Percentiles rank a stretch among this genome's conserved stretches.
phyloP scores from a whole-genome alignment of 2,329 filamentous ascomycete species.

The Claviceps fusiformis region DNA sequence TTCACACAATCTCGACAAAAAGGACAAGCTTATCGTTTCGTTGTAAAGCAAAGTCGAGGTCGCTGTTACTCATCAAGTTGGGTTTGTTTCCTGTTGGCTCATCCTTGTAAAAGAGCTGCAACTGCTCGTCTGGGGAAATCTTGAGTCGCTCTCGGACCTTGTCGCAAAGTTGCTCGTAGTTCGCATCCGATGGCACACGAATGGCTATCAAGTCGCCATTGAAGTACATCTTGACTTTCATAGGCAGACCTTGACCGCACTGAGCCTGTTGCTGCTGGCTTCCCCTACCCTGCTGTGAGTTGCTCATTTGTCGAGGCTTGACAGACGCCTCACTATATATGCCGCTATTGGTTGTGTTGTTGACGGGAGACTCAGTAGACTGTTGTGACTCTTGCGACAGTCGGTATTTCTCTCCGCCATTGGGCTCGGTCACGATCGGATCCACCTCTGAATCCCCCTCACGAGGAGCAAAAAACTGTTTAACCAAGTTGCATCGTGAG shows the following conservation, averaged over 20 bases:
- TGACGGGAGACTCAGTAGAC: constrained; percentile 50
- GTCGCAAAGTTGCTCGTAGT: constrained; percentile 63
- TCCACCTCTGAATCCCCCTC: constrained; percentile 92
- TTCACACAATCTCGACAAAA: constrained; percentile 46
- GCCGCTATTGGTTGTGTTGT: constrained; percentile 41
- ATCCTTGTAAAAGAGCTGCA: constrained; percentile 76
- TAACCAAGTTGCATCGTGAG: constrained; percentile 68
- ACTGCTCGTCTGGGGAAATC: constrained; percentile 51
- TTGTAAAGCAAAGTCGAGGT: constrained; percentile 67
- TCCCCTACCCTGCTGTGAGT: constrained; percentile 22
- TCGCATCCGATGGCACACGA: constrained; percentile 69
- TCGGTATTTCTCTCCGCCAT: constrained; percentile 69
- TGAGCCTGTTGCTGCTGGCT: constrained; percentile 10
- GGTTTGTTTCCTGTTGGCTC: constrained; percentile 65
- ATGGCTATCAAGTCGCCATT: constrained; percentile 87
- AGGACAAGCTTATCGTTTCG: constrained; percentile 80
- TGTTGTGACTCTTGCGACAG: constrained; percentile 57
- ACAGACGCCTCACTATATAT: constrained; percentile 38
- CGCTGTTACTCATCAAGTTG: constrained; percentile 63
- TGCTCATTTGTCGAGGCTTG: constrained; percentile 30
- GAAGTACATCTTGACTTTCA: constrained; percentile 94
- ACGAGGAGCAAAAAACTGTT: constrained; percentile 79
- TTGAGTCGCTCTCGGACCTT: constrained; percentile 78
- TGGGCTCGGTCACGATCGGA: constrained; percentile 54
- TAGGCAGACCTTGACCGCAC: constrained; percentile 30